phyloP scores from a whole-genome alignment of 768 basidiomycete species.

The Macrolepiota fuliginosa region DNA sequence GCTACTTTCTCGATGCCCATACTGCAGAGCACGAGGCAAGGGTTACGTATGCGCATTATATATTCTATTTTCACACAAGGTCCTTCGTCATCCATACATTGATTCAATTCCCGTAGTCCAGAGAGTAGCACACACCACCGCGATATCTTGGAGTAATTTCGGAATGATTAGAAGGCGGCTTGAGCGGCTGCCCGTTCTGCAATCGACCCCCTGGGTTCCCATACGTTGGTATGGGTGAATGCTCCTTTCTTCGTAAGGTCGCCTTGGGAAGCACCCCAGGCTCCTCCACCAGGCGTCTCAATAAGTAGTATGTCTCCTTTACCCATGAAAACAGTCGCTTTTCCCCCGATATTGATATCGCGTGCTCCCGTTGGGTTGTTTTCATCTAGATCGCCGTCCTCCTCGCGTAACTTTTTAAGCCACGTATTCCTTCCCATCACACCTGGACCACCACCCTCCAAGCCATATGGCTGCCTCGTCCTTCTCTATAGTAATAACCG shows the following conservation, averaged over 20 bases:
- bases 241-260: constrained; percentile 20
- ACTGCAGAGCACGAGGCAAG: no score
- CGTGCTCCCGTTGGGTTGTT: constrained; percentile 34
- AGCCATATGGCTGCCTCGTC: constrained; percentile 82
- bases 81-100: neutral
- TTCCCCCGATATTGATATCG: constrained; percentile 85
- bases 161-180: constrained; percentile 48
- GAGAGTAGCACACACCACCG: neutral
- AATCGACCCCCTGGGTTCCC: constrained; percentile 74
- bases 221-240: constrained; percentile 37
- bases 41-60: neutral
- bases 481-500: constrained; percentile 53
- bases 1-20: neutral
- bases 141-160: neutral
- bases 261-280: constrained; percentile 59
- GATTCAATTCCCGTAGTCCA: neutral
- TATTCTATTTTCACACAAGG: neutral
- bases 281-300: constrained; percentile 91
- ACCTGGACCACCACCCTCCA: constrained; percentile 76
- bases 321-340: constrained; percentile 85
- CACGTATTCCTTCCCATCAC: constrained; percentile 82
- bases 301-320: constrained; percentile 80
- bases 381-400: constrained; percentile 63
- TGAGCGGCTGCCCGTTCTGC: constrained; percentile 63
- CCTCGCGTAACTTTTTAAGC: constrained; percentile 66